phyloP scores from a whole-genome alignment of 2,329 filamentous ascomycete species.

The Calonectria hongkongensis region DNA sequence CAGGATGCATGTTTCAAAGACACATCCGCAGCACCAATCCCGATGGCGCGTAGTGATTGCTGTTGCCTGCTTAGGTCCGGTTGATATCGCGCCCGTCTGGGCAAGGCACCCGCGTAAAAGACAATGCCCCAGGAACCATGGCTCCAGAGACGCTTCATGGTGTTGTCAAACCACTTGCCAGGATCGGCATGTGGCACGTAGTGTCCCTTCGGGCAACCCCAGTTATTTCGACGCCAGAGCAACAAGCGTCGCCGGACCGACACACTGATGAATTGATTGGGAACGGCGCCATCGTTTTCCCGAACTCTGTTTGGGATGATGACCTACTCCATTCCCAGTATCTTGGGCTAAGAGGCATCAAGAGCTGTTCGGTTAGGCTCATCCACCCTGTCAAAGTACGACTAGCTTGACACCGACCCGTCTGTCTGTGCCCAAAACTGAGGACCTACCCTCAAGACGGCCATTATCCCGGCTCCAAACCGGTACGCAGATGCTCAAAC shows the following conservation, averaged over 20 bases:
- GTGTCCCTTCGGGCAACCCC: not conserved
- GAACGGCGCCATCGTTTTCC: not conserved
- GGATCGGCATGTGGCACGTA: constrained; percentile 1
- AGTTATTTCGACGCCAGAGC: constrained; percentile 1
- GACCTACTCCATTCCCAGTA: not conserved
- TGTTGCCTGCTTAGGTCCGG: constrained; percentile 6
- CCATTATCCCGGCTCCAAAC: not conserved
- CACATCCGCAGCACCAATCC: not conserved
- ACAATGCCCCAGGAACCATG: not conserved
- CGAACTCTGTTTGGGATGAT: not conserved
- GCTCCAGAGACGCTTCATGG: not conserved
- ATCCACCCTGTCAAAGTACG: not conserved
- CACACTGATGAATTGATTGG: not conserved
- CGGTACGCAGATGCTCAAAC: not conserved
- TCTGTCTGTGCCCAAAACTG: not conserved
- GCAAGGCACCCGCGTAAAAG: not conserved
- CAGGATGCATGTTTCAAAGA: constrained; percentile 16
- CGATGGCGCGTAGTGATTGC: not conserved
- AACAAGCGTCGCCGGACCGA: constrained; percentile 19
- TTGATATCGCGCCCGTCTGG: not conserved
- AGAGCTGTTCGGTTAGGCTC: not conserved
- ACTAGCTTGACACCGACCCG: not conserved
- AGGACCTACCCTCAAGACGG: not conserved
- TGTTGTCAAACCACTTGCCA: not conserved
- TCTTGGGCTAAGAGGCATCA: not conserved